These are phyloP conservation scores for Cutaneotrichosporon spelunceum DNA, from an alignment of 1,284 basidiomycete species.

Conservation along the genomic window DNA sequence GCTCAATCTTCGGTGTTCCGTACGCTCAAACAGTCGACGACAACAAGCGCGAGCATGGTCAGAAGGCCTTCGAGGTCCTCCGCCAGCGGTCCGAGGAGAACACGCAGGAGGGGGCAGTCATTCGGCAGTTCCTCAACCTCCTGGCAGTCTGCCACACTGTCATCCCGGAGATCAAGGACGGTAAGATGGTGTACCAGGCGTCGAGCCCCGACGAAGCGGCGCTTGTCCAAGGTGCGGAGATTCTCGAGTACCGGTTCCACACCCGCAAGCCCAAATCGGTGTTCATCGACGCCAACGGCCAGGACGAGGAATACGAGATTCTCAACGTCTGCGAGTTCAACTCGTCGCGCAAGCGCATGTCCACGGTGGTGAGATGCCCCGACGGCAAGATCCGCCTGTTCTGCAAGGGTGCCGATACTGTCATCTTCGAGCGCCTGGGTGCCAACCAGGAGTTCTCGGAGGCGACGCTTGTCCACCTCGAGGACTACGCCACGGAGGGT, in stretches of 20 bases:
- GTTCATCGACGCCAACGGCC: conserved; percentile 76
- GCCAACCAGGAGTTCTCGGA: conserved; percentile 78
- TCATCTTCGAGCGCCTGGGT: conserved; percentile 83
- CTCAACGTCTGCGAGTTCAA: conserved; percentile 99
- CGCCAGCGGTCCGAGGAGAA: conserved; percentile 53
- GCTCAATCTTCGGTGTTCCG: conserved; percentile 79
- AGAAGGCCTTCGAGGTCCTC: conserved; percentile 51
- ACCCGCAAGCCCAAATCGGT: conserved; percentile 93
- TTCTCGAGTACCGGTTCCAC: conserved; percentile 89
- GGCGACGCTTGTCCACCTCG: conserved; percentile 81
- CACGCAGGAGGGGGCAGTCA: conserved; percentile 64
- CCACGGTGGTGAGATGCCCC: conserved; percentile 81
- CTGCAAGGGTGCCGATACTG: conserved; percentile 97
- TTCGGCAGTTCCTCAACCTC: conserved; percentile 83
- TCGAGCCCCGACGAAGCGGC: conserved; percentile 98
- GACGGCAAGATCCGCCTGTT: conserved; percentile 91
- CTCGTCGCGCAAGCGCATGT: conserved; percentile 96
- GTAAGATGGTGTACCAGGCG: conserved; percentile 86
- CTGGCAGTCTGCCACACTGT: conserved; percentile 98
- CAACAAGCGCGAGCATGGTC: conserved; percentile 62
- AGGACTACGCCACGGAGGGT: conserved; percentile 97
- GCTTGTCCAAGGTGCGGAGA: conserved; percentile 87
- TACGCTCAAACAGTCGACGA: conserved; percentile 90
- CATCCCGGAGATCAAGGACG: conserved; percentile 85
- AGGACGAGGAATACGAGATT: conserved; percentile 77